Percentiles rank a stretch among this genome's conserved stretches.
phyloP scores from a whole-genome alignment of 1,284 basidiomycete genomes.

The Apiotrichum akiyoshidainum region DNA sequence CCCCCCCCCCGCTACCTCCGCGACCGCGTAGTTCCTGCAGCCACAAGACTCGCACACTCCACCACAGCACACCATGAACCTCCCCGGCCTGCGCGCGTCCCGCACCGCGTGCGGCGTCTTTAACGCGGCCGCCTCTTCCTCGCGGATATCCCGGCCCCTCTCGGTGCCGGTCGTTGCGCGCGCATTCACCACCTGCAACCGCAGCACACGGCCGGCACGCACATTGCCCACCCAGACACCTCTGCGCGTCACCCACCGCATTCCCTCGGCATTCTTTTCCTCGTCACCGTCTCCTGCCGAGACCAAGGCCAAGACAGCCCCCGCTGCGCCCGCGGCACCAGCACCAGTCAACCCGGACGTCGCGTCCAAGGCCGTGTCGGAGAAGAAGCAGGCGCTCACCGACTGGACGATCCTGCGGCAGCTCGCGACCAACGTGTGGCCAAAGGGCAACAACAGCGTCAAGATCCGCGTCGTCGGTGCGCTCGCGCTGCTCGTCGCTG shows the following conservation, averaged over 20 bases:
- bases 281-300: not conserved
- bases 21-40: not conserved
- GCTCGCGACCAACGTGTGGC: conserved; percentile 60
- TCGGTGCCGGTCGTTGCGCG: not conserved
- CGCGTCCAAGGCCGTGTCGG: conserved; percentile 11
- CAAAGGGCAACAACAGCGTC: conserved; percentile 54
- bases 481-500: conserved; percentile 72
- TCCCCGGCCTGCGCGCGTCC: conserved; percentile 1
- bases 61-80: not conserved
- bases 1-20: too few species aligned
- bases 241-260: not conserved
- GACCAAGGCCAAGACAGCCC: conserved; percentile 1
- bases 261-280: not conserved
- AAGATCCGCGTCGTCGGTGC: conserved; percentile 78
- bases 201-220: not conserved
- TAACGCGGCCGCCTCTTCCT: not conserved
- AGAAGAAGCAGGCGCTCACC: conserved; percentile 36
- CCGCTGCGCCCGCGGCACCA: conserved; percentile 2
- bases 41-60: not conserved
- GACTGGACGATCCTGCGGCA: conserved; percentile 59
- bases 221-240: not conserved
- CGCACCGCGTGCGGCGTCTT: not conserved
- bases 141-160: not conserved
- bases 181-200: not conserved
- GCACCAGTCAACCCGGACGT: conserved; percentile 16